phyloP scores from a whole-genome alignment of 192 early-diverging fungal genomes.

The Gamsiella multidivaricata region DNA sequence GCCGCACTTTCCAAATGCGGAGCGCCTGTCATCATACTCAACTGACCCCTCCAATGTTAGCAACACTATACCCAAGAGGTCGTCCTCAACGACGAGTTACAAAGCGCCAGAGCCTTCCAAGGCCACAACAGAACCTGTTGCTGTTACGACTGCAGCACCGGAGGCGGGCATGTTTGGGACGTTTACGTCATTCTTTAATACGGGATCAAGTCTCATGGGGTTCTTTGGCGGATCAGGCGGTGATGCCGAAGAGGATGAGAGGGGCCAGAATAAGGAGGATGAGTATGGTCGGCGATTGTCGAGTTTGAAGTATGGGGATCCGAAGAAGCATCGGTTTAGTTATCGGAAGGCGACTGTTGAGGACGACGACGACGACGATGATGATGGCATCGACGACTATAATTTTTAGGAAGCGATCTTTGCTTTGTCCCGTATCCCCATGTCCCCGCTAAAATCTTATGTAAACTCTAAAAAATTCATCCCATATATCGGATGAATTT shows the following conservation, averaged over 20 bases:
- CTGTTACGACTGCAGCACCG: background rate
- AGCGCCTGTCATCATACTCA: too few species aligned
- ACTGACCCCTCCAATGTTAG: too few species aligned
- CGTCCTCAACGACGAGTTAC: too few species aligned
- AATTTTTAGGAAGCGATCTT: conserved; percentile 21
- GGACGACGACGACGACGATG: conserved; percentile 15
- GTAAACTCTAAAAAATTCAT: too few species aligned
- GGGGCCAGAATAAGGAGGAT: background rate
- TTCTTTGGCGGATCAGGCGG: background rate
- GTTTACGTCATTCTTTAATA: conserved; percentile 34
- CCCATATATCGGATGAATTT: too few species aligned
- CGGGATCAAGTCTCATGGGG: conserved; percentile 40
- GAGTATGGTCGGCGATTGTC: conserved; percentile 5
- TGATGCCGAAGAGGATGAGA: background rate
- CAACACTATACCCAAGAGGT: too few species aligned
- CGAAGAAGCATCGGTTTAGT: conserved; percentile 9
- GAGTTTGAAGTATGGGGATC: conserved; percentile 13
- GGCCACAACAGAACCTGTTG: background rate
- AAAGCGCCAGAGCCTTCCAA: background rate
- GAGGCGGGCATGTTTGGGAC: conserved; percentile 17
- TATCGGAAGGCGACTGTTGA: background rate
- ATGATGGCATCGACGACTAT: conserved; percentile 40
- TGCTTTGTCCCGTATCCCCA: background rate
- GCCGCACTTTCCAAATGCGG: background rate
- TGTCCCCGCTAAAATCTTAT: too few species aligned